Base-by-base conservation (phyloP, 2,329 filamentous ascomycete genomes). In the Fusarium newnesense region DNA sequence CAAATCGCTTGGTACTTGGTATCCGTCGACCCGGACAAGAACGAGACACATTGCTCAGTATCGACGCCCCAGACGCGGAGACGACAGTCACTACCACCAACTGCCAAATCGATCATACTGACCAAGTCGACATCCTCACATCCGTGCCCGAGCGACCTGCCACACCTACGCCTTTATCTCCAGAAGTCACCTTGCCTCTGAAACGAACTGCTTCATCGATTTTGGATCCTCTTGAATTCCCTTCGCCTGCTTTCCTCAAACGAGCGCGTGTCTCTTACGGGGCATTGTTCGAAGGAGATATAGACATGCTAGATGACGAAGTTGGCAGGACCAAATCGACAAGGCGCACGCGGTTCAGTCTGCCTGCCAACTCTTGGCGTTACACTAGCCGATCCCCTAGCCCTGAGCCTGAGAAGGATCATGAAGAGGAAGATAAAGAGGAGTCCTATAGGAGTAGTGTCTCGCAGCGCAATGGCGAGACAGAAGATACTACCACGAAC, bases 161-260 rank as follows among this genome's bases (percentile, higher is more conserved):
- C 39, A 75, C 65, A 40, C 75, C 64, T 37, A 64, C 47, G 60
- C 60, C 73, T 18, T 60, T 65, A 39, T 71, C 76, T 21, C 70
- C 75, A 19, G 70, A 75, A 28, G 54, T 64, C 28, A 62, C 66
- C 16, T 54, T 79, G 3, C 77, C 81, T 9, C 73, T 75, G 24
- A 85, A 84, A 53, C 80, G 82, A 65, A 67, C 74, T 10, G 80
- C 79, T 26, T 78, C 84, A 10, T 69, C 80, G 26, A 77, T 78
- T 5, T 74, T 84, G 50, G 84, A 84, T 13, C 76, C 84, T 49
- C 83, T 85, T 24, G 88, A 92, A 74, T 96, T 91, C 83, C 85
- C 89, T 9, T 97, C 94, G 6, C 95, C 95, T 1, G 93, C 94
- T 1, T 97, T 97, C 75, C 83, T 94, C 26, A 95, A 93, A 80